These are phyloP conservation scores for Ophidiomyces ophidiicola DNA, from an alignment of 2,329 filamentous ascomycete species.

Conservation along the genomic window DNA sequence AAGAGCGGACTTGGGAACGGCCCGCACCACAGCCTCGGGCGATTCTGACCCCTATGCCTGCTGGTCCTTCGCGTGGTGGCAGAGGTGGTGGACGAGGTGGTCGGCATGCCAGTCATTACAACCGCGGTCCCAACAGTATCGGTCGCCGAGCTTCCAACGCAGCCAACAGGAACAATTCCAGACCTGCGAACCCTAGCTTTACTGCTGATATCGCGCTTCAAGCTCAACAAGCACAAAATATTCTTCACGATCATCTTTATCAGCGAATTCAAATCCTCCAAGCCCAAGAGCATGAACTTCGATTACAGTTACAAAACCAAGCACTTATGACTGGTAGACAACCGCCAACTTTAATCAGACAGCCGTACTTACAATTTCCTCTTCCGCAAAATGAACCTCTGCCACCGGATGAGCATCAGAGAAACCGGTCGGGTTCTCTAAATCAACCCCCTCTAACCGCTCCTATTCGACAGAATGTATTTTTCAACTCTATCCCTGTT, in stretches of 20 bases:
- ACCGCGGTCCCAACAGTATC: conserved; percentile 35
- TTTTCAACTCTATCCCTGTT: conserved; percentile 28
- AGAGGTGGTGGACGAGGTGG: conserved; percentile 40
- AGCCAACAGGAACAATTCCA: conserved; percentile 34
- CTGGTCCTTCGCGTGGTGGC: conserved; percentile 36
- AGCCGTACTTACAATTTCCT: conserved; percentile 31
- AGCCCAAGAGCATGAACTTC: conserved; percentile 39
- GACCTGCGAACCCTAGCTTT: conserved; percentile 31
- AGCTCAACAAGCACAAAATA: conserved; percentile 37
- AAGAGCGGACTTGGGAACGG: conserved; percentile 47
- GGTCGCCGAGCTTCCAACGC: conserved; percentile 47
- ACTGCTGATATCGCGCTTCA: conserved; percentile 19
- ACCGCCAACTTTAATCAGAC: conserved; percentile 31
- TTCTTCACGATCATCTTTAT: conserved; percentile 39
- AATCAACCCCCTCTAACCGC: conserved; percentile 26
- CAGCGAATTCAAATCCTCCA: conserved; percentile 41
- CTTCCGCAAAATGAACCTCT: conserved; percentile 27
- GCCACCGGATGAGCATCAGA: conserved; percentile 26
- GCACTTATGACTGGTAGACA: conserved; percentile 31
- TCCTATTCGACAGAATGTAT: conserved; percentile 25
- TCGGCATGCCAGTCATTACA: conserved; percentile 37
- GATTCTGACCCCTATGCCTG: conserved; percentile 35
- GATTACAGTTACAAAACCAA: conserved; percentile 37
- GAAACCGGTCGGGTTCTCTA: conserved; percentile 28
- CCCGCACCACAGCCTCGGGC: conserved; percentile 46